Evolutionary conservation across 257 asterid genomes (phyloP).

Genomic region (Nicotiana tomentosiformis): DNA sequence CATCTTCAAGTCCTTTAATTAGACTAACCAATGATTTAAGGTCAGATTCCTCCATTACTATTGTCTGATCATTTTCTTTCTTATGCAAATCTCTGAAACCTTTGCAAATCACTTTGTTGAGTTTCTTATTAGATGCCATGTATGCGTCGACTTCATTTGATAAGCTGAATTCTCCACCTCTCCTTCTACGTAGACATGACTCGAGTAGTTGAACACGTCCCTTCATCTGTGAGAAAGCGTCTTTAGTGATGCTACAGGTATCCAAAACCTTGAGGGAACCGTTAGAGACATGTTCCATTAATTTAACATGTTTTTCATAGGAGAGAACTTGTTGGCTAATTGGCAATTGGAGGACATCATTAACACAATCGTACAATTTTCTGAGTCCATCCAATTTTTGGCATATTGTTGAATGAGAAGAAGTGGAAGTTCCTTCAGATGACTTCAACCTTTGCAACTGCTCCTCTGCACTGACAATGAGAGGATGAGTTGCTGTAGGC

Average conservation of each 20-base stretch:
- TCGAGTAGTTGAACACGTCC: slow-evolving; percentile 17
- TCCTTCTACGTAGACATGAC: slow-evolving; percentile 24
- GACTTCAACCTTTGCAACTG: slow-evolving; percentile 17
- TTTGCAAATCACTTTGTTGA: slow-evolving; percentile 19
- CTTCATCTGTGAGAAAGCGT: slow-evolving; percentile 10
- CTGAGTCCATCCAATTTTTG: slow-evolving; percentile 9
- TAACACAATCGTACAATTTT: slow-evolving; percentile 10
- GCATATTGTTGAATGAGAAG: background rate
- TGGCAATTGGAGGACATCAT: slow-evolving; percentile 18
- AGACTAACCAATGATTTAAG: background rate
- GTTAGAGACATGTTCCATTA: slow-evolving; percentile 11
- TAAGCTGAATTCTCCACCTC: background rate
- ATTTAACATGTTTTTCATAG: background rate
- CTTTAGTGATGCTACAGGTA: slow-evolving; percentile 15
- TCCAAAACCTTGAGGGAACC: slow-evolving; percentile 22
- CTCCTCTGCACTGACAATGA: slow-evolving; percentile 3
- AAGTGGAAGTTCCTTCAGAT: background rate
- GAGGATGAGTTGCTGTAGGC: slow-evolving; percentile 25
- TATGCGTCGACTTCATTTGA: slow-evolving; percentile 9
- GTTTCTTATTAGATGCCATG: slow-evolving; percentile 21
- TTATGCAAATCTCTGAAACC: slow-evolving; percentile 21
- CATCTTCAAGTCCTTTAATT: slow-evolving; percentile 23
- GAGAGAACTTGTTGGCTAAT: slow-evolving; percentile 11
- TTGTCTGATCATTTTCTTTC: background rate
- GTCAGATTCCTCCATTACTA: background rate